Percentiles rank a stretch among this genome's conserved stretches.
Evolutionary conservation across 2,329 filamentous ascomycete species (phyloP).

Genomic region (Penicillium sp.): DNA sequence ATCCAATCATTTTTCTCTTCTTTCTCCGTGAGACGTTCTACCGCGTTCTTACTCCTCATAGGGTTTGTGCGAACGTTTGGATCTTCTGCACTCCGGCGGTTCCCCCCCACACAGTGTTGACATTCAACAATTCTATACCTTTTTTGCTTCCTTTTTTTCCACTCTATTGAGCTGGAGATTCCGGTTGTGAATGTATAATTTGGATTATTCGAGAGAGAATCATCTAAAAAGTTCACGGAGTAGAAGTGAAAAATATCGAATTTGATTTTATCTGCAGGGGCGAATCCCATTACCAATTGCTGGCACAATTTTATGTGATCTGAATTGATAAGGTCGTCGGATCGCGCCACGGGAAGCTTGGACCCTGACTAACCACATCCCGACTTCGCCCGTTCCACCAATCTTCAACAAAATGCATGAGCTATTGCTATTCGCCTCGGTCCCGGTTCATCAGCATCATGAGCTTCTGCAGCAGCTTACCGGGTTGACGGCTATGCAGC

Average conservation of each 20-base stretch:
- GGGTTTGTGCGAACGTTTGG: background rate
- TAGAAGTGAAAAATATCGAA: background rate
- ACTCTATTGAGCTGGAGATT: background rate
- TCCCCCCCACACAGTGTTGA: background rate
- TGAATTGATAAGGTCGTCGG: conserved; percentile 7
- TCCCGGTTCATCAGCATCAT: conserved; percentile 58
- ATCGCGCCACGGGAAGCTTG: conserved; percentile 20
- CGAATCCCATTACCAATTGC: conserved; percentile 11
- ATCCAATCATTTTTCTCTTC: background rate
- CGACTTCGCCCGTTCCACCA: conserved; percentile 20
- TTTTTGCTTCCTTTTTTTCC: background rate
- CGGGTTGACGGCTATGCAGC: conserved; percentile 63
- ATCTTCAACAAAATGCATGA: conserved; percentile 56
- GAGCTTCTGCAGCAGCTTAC: conserved; percentile 63
- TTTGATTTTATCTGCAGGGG: background rate
- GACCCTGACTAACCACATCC: conserved; percentile 22
- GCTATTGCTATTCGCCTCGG: conserved; percentile 61
- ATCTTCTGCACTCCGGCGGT: background rate
- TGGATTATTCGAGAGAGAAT: background rate
- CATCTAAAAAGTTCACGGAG: background rate
- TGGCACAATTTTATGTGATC: background rate
- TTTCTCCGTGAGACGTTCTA: background rate
- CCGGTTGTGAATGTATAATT: background rate
- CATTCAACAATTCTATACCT: background rate
- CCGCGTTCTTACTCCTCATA: background rate